Conservation (phyloP, 805 yeast species). For the Ascoidea rubescens region DNA sequence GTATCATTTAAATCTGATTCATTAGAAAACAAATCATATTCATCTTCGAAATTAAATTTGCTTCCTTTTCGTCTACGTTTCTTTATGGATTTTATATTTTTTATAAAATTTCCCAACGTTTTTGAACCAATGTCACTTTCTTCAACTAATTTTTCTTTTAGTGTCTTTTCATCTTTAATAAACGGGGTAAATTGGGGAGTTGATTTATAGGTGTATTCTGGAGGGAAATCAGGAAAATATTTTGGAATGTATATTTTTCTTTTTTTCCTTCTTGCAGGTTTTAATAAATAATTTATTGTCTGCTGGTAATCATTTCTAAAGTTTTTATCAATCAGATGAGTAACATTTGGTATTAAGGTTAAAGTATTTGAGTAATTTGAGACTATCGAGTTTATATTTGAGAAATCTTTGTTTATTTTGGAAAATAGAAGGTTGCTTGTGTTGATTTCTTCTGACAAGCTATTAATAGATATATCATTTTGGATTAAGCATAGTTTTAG, state of each 20-base stretch:
- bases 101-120: conserved; percentile 29
- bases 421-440: no score
- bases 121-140: conserved; percentile 73
- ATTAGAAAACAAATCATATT: background rate
- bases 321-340: background rate
- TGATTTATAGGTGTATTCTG: conserved; percentile 79
- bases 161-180: conserved; percentile 52
- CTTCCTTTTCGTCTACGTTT: conserved; percentile 5
- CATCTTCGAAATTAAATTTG: background rate
- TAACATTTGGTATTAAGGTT: no score
- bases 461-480: no score
- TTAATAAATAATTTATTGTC: conserved; percentile 21
- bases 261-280: conserved; percentile 28
- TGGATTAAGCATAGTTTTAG: background rate
- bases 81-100: conserved; percentile 8
- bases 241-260: conserved; percentile 39
- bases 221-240: conserved; percentile 84
- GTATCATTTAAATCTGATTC: background rate
- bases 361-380: no score
- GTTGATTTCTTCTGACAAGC: background rate
- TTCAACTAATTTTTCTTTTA: conserved; percentile 59
- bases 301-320: background rate
- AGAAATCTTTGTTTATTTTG: no score
- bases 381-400: background rate
- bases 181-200: conserved; percentile 57